phyloP scores from a whole-genome alignment of 257 asterid genomes.

The Nicotiana sylvestris region DNA sequence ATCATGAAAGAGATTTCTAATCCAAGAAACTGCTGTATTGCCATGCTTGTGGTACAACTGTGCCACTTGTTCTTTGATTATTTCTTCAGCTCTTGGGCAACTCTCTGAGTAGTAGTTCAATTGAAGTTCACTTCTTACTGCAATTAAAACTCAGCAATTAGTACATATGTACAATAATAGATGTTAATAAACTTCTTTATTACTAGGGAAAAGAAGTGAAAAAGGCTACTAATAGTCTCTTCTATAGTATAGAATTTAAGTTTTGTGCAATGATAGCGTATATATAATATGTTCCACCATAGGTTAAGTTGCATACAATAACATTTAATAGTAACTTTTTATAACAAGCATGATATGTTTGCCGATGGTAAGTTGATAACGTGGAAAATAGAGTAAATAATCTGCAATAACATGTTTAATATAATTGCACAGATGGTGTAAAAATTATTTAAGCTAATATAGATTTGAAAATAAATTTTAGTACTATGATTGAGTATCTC shows the following conservation, averaged over 20 bases:
- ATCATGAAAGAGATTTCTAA: conserved; percentile 83
- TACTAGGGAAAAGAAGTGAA: not conserved
- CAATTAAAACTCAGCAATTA: not conserved
- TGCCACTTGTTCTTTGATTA: conserved; percentile 58
- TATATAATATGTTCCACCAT: no score
- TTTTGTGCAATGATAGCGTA: not conserved
- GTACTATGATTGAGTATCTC: no score
- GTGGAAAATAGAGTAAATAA: not conserved
- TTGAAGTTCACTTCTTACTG: conserved; percentile 43
- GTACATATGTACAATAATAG: not conserved
- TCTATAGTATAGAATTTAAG: not conserved
- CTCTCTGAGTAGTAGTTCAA: conserved; percentile 55
- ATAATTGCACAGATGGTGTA: no score
- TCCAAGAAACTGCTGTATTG: conserved; percentile 76
- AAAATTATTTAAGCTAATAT: not conserved
- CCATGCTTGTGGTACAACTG: conserved; percentile 45
- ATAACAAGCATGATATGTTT: not conserved
- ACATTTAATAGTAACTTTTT: not conserved
- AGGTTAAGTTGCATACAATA: no score
- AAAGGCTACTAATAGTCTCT: not conserved
- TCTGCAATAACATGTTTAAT: not conserved
- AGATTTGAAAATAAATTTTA: not conserved
- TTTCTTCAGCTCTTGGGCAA: conserved; percentile 72
- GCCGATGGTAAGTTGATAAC: not conserved
- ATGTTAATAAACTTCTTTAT: not conserved